Evolutionary conservation across 371 early-diverging fungal genomes (phyloP), one percentile per base, ranked within the genome.

Genomic region (Mortierella sp.): DNA sequence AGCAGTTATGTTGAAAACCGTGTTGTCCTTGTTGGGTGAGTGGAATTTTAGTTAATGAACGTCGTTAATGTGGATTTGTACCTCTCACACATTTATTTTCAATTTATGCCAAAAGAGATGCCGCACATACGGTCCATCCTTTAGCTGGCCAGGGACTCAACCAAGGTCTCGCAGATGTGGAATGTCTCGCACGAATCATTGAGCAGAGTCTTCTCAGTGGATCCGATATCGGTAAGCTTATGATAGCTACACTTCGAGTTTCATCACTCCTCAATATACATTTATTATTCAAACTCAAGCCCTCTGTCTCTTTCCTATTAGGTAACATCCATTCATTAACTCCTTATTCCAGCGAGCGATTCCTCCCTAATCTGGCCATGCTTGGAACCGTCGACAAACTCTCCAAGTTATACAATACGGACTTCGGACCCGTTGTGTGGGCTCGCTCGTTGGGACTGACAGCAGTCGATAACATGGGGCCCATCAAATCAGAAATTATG

Each of bases 141-240:
- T 87, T 98, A 69, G 99, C 98, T 7, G 99, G 99, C 0, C 98
- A 97, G 85, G 99, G 99, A 11, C 84, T 98, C 50, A 98, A 98
- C 83, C 90, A 97, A 75, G 98, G 98, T 1, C 73, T 98, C 4
- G 88, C 91, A 5, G 99, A 98, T 83, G 95, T 94, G 0, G 88
- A 92, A 67, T 84, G 90, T 53, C 86, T 98, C 38, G 84, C 90
- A 0, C 74, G 86, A 32, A 83, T 90, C 8, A 70, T 98, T 32
- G 88, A 88, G 53, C 84, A 85, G 22, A 96, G 94, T 3, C 83
- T 90, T 11, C 66, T 65, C 1, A 87, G 86, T 5, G 98, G 98
- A 15, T 88, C 91, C 43, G 98, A 98, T 74, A 86, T 98, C 43
- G 96, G 95, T 79, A 62, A 11, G 62, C 21, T 3, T 38, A 16